Evolutionary conservation across 352 stramenopile species (phyloP).

Genomic region (Bremia lactucae): DNA sequence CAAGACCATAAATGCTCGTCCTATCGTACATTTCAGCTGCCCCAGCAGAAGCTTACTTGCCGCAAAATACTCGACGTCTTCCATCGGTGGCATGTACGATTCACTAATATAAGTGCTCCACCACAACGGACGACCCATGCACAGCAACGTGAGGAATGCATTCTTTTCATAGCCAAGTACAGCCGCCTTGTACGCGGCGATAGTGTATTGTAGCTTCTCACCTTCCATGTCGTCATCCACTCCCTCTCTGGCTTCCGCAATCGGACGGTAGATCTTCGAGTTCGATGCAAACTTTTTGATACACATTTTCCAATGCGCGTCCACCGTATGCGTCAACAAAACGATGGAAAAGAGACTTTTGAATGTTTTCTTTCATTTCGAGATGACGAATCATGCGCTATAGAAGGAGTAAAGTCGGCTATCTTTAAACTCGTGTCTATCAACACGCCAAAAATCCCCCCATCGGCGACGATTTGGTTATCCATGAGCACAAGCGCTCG

Average conservation of each 20-base stretch:
- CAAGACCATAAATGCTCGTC: constrained; percentile 9
- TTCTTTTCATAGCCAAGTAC: neutral
- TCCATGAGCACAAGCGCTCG: neutral
- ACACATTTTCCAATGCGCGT: constrained; percentile 2
- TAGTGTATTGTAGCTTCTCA: neutral
- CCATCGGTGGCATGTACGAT: neutral
- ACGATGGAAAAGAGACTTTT: constrained; percentile 60
- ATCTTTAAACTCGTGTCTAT: constrained; percentile 9
- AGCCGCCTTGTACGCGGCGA: neutral
- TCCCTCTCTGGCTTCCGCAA: no score
- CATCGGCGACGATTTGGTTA: neutral
- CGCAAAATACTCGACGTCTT: neutral
- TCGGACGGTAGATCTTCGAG: neutral
- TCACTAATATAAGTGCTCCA: neutral
- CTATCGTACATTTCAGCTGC: constrained; percentile 1
- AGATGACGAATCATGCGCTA: neutral
- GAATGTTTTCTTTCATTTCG: neutral
- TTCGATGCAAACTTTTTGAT: neutral
- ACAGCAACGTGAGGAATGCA: neutral
- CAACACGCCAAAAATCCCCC: constrained; percentile 28
- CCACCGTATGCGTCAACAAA: constrained; percentile 38
- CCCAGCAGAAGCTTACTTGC: neutral
- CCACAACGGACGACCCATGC: neutral
- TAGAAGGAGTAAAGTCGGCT: neutral
- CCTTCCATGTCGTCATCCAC: neutral